Base-by-base conservation (phyloP, 345 rosid species). In the Salix viminalis region DNA sequence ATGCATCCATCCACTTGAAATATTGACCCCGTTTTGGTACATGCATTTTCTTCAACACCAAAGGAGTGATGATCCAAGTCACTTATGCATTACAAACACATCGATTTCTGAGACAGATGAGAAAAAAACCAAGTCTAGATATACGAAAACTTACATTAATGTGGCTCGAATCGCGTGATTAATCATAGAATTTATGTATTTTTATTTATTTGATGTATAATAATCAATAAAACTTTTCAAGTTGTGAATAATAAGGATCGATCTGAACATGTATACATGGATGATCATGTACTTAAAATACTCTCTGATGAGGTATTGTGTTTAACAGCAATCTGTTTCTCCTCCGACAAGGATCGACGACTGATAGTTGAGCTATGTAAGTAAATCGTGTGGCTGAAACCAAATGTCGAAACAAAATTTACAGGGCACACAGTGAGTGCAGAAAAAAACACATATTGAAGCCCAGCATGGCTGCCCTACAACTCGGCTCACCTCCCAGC, bases 381-480 rank as follows among this genome's bases (percentile, higher is more conserved):
- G 3, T 23, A 44, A 44, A 44, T 44, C 5, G 50, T 13, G 4
- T 44, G 16, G 48, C 13, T 6, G 44, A 12, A n/a, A 16, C 39
- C 7, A 39, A 5, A 36, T 39, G 70, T 39, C 9, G 26, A 18
- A 71, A 0, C 50, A 12, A n/a, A 75, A 65, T n/a, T 44, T 18
- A 44, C 41, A 30, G 42, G 21, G 3, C 42, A 71, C 12, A 0
- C 12, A 2, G 39, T 48, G 0, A 6, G 75, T 19, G 65, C 42
- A 7, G 46, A 56, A 52, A 13, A 3, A 36, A 2, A 60, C 16
- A 73, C 26, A 26, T 39, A 18, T 52, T 24, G 42, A 54, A n/a
- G 36, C 26, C 62, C 32, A 78, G 64, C 82, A 67, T 69, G 28
- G 12, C 12, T 69, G 30, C 82, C 82, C 80, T 73, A 79, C 85